These are phyloP conservation scores for Collybia sordida DNA, from an alignment of 768 basidiomycete species.

Conservation along the genomic window DNA sequence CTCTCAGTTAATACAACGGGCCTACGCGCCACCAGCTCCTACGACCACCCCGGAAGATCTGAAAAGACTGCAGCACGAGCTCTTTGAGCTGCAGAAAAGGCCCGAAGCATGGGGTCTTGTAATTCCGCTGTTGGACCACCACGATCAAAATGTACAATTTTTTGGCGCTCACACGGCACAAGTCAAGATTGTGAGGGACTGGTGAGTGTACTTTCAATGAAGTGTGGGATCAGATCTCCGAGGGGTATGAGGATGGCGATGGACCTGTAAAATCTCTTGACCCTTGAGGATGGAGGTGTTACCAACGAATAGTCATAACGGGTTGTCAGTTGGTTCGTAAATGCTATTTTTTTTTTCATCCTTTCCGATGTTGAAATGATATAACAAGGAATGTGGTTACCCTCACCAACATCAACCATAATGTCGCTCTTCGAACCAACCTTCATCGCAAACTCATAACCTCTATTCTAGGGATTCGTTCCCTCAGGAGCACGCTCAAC, in stretches of 20 bases:
- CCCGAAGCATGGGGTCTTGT: constrained; percentile 86
- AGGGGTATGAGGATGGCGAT: too few relatives aligned
- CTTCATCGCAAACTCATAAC: constrained; percentile 1
- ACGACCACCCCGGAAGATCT: constrained; percentile 56
- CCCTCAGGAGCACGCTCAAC: constrained; percentile 56
- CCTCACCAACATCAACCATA: not conserved
- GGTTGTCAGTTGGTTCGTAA: too few relatives aligned
- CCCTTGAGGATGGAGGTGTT: too few relatives aligned
- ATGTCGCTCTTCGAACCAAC: not conserved
- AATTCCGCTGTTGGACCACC: constrained; percentile 68
- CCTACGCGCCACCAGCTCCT: constrained; percentile 53
- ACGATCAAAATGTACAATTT: constrained; percentile 86
- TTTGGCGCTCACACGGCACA: constrained; percentile 93
- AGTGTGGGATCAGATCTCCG: too few relatives aligned
- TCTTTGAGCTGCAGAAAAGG: constrained; percentile 74
- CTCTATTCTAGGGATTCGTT: constrained; percentile 62
- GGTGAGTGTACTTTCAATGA: constrained; percentile 45
- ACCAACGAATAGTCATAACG: too few relatives aligned
- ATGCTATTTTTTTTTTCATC: too few relatives aligned
- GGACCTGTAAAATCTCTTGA: too few relatives aligned
- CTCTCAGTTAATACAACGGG: constrained; percentile 64
- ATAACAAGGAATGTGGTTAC: not conserved
- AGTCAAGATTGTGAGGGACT: constrained; percentile 92
- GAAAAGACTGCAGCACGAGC: constrained; percentile 64
- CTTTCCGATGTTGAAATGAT: not conserved